Base-by-base conservation (phyloP, 805 yeast genomes). In the Yamadazyma kitorensis region DNA sequence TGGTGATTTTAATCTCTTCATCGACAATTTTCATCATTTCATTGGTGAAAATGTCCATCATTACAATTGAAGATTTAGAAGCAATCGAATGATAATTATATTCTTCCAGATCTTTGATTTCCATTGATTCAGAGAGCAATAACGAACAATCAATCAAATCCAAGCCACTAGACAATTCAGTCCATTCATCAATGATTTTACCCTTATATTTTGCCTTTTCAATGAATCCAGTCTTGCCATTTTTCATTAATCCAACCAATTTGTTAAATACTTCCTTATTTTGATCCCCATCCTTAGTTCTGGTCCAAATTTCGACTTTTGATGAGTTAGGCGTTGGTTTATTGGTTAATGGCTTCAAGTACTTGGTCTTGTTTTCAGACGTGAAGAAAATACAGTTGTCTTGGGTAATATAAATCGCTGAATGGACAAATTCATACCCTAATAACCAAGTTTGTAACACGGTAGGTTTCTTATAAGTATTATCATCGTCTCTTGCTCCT, bases 391-490 rank as follows among this genome's bases (percentile, higher is more conserved):
- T 58, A 24, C 78, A 65, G 44, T 76, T 78, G 24, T 73, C 75
- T 35, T 72, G 70, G 3, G 84, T 74, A 38, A 89, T 62, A 32
- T 72, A 77, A 34, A 91, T 61, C 19, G 80, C 79, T 2, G 97
- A 88, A 32, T 93, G 93, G n/a, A 95, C 94, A 54, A 91, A 91
- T 56, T 93, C 98, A 56, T 89, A 91, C 4, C 97, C 96, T 31
- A 91, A 64, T 34, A 91, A 65, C 98, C 98, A 91, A 33, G 80
- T 83, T 56, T 89, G 97, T 29, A 89, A 61, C 28, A 84, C 81
- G 1, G 95, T 80, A 9, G 95, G 82, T 60, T 86, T 86, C 54
- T 84, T 87, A 59, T 86, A 88, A 30, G 95, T 94, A 55, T 87
- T 84, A 44, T 84, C 91, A 40, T 85, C 93, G 54, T 86, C 88